These are phyloP conservation scores for Vitis hybrid DNA, from an alignment of 177 flowering plant genomes.

Conservation along the genomic window DNA sequence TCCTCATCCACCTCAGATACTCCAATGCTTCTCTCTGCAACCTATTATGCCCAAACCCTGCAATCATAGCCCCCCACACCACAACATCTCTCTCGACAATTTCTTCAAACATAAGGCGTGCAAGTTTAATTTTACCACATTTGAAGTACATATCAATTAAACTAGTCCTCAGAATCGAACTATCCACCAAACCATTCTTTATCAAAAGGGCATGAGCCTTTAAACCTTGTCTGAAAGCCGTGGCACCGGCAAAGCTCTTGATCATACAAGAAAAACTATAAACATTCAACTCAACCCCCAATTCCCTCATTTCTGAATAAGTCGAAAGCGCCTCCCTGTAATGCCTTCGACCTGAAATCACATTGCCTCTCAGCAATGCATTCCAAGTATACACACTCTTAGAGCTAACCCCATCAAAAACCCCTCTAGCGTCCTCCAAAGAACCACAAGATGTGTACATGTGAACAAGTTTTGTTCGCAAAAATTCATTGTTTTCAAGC, in stretches of 20 bases:
- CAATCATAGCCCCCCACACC: slow-evolving; percentile 81
- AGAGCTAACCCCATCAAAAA: slow-evolving; percentile 43
- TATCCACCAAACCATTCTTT: slow-evolving; percentile 63
- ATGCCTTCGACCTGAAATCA: slow-evolving; percentile 44
- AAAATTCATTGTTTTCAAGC: slow-evolving; percentile 59
- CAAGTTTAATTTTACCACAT: slow-evolving; percentile 75
- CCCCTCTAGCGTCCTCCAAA: slow-evolving; percentile 53
- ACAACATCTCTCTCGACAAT: slow-evolving; percentile 62
- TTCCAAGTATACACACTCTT: slow-evolving; percentile 74
- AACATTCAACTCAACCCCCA: slow-evolving; percentile 65
- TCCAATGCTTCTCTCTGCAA: slow-evolving; percentile 56
- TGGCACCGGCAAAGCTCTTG: slow-evolving; percentile 75
- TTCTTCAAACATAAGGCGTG: slow-evolving; percentile 61
- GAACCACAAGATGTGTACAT: slow-evolving; percentile 79
- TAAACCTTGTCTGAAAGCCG: slow-evolving; percentile 54
- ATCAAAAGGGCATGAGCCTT: slow-evolving; percentile 65
- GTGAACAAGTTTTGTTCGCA: slow-evolving; percentile 59
- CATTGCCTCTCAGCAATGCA: slow-evolving; percentile 77
- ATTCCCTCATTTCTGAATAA: slow-evolving; percentile 54
- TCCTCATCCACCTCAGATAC: slow-evolving; percentile 55
- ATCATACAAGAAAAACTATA: slow-evolving; percentile 70
- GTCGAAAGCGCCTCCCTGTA: slow-evolving; percentile 35
- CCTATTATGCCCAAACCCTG: slow-evolving; percentile 82
- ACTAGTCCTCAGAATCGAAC: slow-evolving; percentile 50
- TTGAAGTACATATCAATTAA: slow-evolving; percentile 88